phyloP scores from a whole-genome alignment of 73 alveolate genomes.

The Durusdinium trenchii region DNA sequence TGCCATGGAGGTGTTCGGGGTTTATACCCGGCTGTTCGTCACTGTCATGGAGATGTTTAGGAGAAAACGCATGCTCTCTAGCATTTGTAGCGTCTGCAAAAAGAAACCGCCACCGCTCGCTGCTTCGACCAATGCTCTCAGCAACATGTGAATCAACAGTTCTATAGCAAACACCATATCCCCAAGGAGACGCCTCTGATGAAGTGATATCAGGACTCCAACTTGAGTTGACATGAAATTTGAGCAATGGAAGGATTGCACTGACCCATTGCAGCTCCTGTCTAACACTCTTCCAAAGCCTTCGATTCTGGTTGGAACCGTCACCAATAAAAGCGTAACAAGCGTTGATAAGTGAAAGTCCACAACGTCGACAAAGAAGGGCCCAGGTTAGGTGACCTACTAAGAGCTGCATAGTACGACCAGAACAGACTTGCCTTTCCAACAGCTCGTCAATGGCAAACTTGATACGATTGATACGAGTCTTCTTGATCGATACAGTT shows the following conservation, averaged over 20 bases:
- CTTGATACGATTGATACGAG: not conserved
- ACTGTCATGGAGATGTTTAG: too few species aligned
- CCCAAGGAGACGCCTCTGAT: not conserved
- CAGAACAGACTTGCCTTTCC: not conserved
- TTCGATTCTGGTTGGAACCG: too few species aligned
- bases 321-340: not conserved
- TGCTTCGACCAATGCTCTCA: not conserved
- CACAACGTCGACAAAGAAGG: not conserved
- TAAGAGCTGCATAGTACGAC: not conserved
- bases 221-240: not conserved
- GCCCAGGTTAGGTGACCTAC: conserved; percentile 29
- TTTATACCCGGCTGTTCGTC: not conserved
- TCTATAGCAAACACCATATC: not conserved
- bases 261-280: not conserved
- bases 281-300: not conserved
- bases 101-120: not conserved
- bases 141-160: not conserved
- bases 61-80: not conserved
- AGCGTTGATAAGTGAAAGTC: not conserved
- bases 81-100: not conserved
- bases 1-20: not conserved
- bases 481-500: not conserved
- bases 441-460: not conserved
- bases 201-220: not conserved
- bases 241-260: not conserved